Evolutionary conservation across 306 rosid genomes (phyloP), one percentile per base, ranked within the genome.

Genomic region (Geum urbanum): DNA sequence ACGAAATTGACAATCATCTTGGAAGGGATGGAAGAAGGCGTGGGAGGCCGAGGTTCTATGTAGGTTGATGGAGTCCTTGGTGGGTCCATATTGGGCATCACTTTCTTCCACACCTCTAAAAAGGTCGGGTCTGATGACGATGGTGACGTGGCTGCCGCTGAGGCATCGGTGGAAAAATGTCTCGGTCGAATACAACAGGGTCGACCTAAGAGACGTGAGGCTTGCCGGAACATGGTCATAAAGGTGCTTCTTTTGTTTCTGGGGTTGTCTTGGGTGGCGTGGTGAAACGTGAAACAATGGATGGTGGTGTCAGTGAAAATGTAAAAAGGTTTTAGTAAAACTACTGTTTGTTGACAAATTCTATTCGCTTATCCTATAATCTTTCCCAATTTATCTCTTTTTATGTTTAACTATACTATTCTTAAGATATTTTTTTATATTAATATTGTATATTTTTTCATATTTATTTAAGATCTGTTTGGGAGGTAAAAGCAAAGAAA

Each of bases 1-100:
- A 86, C 96, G 62, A 91, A 91, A 67, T 91, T 91, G 73, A 91
- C 87, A 1, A 89, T 88, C 84, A 91, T 83, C 75, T 91, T 88
- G 58, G 85, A 2, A n/a, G 97, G 97, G 60, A 91, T 75, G 7
- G 92, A 27, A 12, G 89, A 62, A 9, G 91, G 89, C 12, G 60
- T 18, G 0, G 89, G 65, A 0, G 96, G 96, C 10, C 96, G 97
- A 69, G 89, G 86, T 63, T 68, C 15, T 81, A 88, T 73, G 75
- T 75, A 91, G 4, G 83, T 14, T 32, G 78, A n/a, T 1, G 97
- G 97, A 16, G 97, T 88, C 72, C 73, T 79, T 1, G 96, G 97
- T 16, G 97, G 91, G 0, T 91, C 97, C 0, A 80, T 32, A 71
- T 77, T 79, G 0, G 97, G 89, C 40, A 72, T 59, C 65, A 73